These are phyloP conservation scores for Arabidopsis arenosa DNA, from an alignment of 345 rosid genomes.

Conservation along the genomic window DNA sequence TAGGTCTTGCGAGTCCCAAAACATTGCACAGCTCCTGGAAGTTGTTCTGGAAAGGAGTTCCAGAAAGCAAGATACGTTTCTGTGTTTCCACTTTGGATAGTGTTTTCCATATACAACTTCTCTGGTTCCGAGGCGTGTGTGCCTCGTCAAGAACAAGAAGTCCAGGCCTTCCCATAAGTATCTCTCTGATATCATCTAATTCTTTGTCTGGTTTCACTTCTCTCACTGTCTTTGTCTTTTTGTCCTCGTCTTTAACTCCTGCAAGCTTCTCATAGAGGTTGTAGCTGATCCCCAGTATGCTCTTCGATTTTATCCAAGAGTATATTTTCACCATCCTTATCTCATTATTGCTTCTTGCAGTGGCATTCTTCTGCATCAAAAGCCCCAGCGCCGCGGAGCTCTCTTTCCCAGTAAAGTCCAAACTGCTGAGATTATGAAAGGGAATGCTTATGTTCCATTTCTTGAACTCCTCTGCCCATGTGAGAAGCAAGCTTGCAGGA, in stretches of 20 bases:
- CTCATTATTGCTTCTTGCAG: slow-evolving; percentile 17
- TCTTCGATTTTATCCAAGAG: slow-evolving; percentile 62
- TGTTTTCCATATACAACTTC: slow-evolving; percentile 64
- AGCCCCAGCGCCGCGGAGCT: slow-evolving; percentile 32
- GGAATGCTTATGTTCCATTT: slow-evolving; percentile 67
- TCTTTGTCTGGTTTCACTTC: slow-evolving; percentile 23
- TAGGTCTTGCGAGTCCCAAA: slow-evolving; percentile 46
- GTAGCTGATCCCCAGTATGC: slow-evolving; percentile 72
- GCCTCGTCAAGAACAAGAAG: slow-evolving; percentile 80
- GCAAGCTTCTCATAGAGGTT: slow-evolving; percentile 62
- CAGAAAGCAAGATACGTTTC: slow-evolving; percentile 74
- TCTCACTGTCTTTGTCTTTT: slow-evolving; percentile 30
- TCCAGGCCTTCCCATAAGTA: slow-evolving; percentile 56
- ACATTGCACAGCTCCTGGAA: slow-evolving; percentile 64
- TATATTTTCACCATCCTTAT: slow-evolving; percentile 61
- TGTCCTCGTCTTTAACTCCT: slow-evolving; percentile 42
- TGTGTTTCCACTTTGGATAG: slow-evolving; percentile 57
- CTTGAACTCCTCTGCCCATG: slow-evolving; percentile 81
- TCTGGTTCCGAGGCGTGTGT: slow-evolving; percentile 72
- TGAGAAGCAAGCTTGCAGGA: slow-evolving; percentile 73
- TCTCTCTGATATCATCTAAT: slow-evolving; percentile 44
- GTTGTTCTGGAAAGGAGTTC: slow-evolving; percentile 90
- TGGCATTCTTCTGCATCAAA: slow-evolving; percentile 17
- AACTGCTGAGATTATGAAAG: slow-evolving; percentile 63
- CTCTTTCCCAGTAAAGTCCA: slow-evolving; percentile 58